Conservation (phyloP, 345 rosid genomes). For the Microthlaspi erraticum region DNA sequence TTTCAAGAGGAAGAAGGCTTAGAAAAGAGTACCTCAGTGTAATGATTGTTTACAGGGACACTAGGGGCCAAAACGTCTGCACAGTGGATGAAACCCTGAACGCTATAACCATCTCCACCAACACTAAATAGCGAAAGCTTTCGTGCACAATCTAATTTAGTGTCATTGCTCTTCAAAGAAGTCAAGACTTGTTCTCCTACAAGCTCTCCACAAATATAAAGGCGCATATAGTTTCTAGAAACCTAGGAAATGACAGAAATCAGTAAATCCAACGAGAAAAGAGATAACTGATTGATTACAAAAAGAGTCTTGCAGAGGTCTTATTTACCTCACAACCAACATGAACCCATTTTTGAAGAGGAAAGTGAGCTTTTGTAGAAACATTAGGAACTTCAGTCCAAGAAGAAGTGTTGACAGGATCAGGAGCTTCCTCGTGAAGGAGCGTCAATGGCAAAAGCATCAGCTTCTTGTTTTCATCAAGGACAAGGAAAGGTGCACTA, state of each 20-base stretch:
- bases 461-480: conserved; percentile 66
- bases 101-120: conserved; percentile 52
- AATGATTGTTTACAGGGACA: conserved; percentile 52
- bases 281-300: background rate
- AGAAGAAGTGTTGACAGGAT: conserved; percentile 47
- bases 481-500: conserved; percentile 66
- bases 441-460: conserved; percentile 57
- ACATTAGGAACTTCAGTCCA: conserved; percentile 52
- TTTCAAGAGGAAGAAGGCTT: conserved; percentile 9
- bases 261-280: conserved; percentile 5
- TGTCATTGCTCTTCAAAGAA: conserved; percentile 45
- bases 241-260: conserved; percentile 48
- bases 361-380: conserved; percentile 51
- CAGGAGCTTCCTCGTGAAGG: conserved; percentile 53
- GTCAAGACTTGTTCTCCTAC: conserved; percentile 58
- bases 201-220: conserved; percentile 63
- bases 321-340: conserved; percentile 70
- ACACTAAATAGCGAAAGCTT: conserved; percentile 55
- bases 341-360: conserved; percentile 72
- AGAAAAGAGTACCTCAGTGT: conserved; percentile 47
- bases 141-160: conserved; percentile 38
- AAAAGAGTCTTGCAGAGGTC: background rate
- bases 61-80: conserved; percentile 54
- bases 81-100: conserved; percentile 64
- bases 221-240: conserved; percentile 53